Percentiles rank a stretch among this genome's conserved stretches.
Evolutionary conservation across 345 rosid species (phyloP).

Genomic region (Sisymbrium irio): DNA sequence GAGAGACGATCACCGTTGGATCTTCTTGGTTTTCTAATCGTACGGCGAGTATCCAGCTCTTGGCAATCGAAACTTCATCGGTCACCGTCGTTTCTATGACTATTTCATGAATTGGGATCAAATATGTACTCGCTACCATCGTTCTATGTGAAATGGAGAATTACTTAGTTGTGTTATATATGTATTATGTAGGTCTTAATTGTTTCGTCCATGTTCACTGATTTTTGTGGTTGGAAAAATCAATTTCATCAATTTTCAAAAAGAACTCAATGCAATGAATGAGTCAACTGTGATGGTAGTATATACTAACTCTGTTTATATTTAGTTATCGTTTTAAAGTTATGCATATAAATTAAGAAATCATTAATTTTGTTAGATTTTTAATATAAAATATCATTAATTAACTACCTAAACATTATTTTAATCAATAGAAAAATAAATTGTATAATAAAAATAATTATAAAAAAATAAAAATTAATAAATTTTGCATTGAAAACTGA

Average conservation of each 20-base stretch:
- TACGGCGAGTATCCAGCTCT: conserved; percentile 23
- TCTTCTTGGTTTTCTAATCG: conserved; percentile 8
- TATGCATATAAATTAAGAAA: no score
- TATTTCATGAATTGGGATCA: background rate
- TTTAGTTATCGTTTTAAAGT: no score
- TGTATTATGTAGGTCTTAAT: background rate
- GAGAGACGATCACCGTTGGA: conserved; percentile 22
- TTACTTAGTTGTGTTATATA: background rate
- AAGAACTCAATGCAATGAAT: background rate
- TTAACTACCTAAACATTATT: no score
- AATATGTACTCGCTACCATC: conserved; percentile 8
- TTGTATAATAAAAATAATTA: no score
- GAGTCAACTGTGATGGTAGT: conserved; percentile 14
- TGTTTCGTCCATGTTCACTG: conserved; percentile 1
- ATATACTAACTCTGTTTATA: no score
- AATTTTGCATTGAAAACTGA: no score
- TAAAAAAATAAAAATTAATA: no score
- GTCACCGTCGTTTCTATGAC: conserved; percentile 29
- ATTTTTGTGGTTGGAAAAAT: background rate
- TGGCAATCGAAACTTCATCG: conserved; percentile 20
- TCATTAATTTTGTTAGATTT: no score
- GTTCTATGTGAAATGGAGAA: background rate
- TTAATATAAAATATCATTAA: no score
- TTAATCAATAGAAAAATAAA: no score
- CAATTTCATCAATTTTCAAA: background rate